Evolutionary conservation across 495 filamentous ascomycete species (phyloP), one percentile per base, ranked within the genome.

Genomic region (Penicillium roqueforti): DNA sequence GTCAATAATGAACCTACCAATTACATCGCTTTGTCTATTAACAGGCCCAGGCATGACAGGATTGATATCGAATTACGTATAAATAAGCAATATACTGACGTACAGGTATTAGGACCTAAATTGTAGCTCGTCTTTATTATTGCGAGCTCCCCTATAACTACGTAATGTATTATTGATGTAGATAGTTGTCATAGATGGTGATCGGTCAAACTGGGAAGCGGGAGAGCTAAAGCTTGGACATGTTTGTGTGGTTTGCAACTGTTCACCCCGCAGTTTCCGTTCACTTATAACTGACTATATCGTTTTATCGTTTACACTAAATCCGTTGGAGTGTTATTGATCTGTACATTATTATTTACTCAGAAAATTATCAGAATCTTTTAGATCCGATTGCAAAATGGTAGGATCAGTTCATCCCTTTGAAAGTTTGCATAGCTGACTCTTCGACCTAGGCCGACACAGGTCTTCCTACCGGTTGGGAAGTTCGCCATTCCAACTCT

Each of bases 401-500:
- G 47, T 50, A 18, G 8, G 32, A n/a, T 19, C 7, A 19, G 7
- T 18, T 31, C 9, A 6, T 19, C 8, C 8, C 25, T 26, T 25
- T 29, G 3, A 10, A 19, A 11, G 42, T 18, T 29, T 45, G 42
- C 42, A 22, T 37, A 49, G 20, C 39, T 53, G 34, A 42, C 23
- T 39, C 51, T 44, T 44, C 3, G 4, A 43, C 19, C 19, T 49
- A 85, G 80, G 70, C 77, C 59, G 87, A 90, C 39, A 85, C 87
- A 59, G 93, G 93, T 65, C 83, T 98, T 49, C 93, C 93, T 40
- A 65, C 81, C 5, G 79, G 83, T 66, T 97, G 93, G 93, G 91
- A 96, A 73, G 89, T 97, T 64, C 89, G 91, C 61, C 89, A 92
- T 74, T 95, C 88, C 68, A 92, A 95, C 74, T 92, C 89, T 69